A percentile compares a stretch with the other conserved stretches of the same genome.
These are phyloP conservation scores for Pseudogymnoascus sp. DNA, from an alignment of 2,329 filamentous ascomycete genomes.

Conservation along the genomic window DNA sequence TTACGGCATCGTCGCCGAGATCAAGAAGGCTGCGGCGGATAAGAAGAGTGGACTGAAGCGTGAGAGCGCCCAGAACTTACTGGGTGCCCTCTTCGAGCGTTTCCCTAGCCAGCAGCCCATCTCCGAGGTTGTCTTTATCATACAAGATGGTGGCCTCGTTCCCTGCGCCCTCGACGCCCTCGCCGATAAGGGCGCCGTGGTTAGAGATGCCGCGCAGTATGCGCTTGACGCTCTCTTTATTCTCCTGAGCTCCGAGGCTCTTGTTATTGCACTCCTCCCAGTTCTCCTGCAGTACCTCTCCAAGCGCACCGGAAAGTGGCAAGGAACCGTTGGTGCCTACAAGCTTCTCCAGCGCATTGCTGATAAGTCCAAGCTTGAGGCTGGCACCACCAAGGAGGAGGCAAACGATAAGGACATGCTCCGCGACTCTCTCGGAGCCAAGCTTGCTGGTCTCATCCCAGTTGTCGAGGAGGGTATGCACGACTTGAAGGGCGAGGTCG, in stretches of 20 bases:
- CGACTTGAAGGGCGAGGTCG: conserved; percentile 82
- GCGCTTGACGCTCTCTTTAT: conserved; percentile 83
- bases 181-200: conserved; percentile 80
- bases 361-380: conserved; percentile 81
- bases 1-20: conserved; percentile 55
- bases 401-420: conserved; percentile 83
- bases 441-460: conserved; percentile 79
- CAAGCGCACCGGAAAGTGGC: conserved; percentile 91
- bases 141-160: conserved; percentile 72
- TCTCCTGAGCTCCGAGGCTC: conserved; percentile 70
- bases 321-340: conserved; percentile 82
- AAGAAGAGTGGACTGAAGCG: conserved; percentile 85
- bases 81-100: conserved; percentile 88
- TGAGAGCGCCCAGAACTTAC: conserved; percentile 89
- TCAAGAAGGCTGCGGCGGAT: conserved; percentile 74
- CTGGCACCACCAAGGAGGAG: conserved; percentile 71
- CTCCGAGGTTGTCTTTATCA: conserved; percentile 72
- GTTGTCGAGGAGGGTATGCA: conserved; percentile 91
- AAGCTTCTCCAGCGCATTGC: conserved; percentile 87
- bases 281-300: conserved; percentile 66
- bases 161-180: conserved; percentile 72
- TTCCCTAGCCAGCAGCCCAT: conserved; percentile 70
- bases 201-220: conserved; percentile 88
- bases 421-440: conserved; percentile 81
- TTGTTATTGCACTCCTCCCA: conserved; percentile 76